These are phyloP conservation scores for Endotrypanum monterogeii DNA, from an alignment of 208 protist species.

Conservation along the genomic window DNA sequence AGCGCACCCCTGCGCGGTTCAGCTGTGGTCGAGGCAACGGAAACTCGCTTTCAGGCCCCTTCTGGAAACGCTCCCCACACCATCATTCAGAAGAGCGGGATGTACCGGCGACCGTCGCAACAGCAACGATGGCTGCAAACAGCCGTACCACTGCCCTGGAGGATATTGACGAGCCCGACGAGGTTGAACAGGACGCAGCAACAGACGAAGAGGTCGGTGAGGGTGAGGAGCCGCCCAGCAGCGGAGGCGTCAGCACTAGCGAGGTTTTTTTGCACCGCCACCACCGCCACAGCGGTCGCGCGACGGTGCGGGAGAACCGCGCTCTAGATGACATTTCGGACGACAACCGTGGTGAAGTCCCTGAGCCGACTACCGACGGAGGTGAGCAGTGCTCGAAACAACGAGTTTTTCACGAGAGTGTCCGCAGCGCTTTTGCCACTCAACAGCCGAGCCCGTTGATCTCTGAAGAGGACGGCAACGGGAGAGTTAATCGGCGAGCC, in stretches of 20 bases:
- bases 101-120: not conserved
- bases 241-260: not conserved
- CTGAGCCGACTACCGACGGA: not conserved
- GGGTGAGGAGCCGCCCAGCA: not conserved
- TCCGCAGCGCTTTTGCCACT: not conserved
- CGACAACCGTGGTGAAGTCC: not conserved
- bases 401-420: not conserved
- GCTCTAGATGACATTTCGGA: conserved; percentile 14
- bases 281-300: conserved; percentile 2
- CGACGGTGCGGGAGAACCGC: not conserved
- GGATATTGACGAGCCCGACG: not conserved
- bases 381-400: not conserved
- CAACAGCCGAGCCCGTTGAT: not conserved
- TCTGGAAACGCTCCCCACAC: not conserved
- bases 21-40: conserved; percentile 3
- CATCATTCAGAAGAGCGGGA: conserved; percentile 12
- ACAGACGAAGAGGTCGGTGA: not conserved
- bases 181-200: not conserved
- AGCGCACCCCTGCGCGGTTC: conserved; percentile 9
- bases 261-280: not conserved
- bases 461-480: not conserved
- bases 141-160: conserved; percentile 8
- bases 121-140: too few species aligned
- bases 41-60: conserved; percentile 7
- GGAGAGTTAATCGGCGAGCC: not conserved